These are phyloP conservation scores for Keithomyces neogunnii DNA, from an alignment of 2,329 filamentous ascomycete genomes.

Conservation along the genomic window DNA sequence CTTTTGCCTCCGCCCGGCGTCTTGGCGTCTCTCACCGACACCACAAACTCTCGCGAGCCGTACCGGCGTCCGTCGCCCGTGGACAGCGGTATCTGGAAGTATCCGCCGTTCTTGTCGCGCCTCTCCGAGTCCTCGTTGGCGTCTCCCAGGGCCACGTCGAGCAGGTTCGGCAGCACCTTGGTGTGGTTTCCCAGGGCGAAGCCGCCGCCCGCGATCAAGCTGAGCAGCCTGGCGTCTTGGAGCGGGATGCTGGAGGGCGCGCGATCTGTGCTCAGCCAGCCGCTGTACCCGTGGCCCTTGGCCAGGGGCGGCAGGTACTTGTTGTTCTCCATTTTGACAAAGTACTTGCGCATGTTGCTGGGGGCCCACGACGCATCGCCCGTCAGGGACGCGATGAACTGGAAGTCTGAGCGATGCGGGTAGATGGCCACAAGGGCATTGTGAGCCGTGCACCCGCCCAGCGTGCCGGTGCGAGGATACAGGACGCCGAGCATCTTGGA, in stretches of 20 bases:
- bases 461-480: constrained; percentile 37
- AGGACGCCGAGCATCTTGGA: constrained; percentile 33
- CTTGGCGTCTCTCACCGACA: constrained; percentile 18
- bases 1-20: constrained; percentile 8
- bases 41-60: constrained; percentile 41
- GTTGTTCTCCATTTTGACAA: constrained; percentile 46
- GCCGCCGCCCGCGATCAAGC: constrained; percentile 14
- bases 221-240: constrained; percentile 42
- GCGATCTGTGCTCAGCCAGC: constrained; percentile 45
- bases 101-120: constrained; percentile 37
- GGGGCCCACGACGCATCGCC: constrained; percentile 52
- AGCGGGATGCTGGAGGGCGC: constrained; percentile 42
- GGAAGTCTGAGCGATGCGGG: constrained; percentile 51
- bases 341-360: constrained; percentile 52
- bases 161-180: constrained; percentile 17
- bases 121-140: constrained; percentile 36
- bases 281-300: constrained; percentile 46
- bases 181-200: constrained; percentile 21
- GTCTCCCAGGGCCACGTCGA: constrained; percentile 35
- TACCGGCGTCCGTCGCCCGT: constrained; percentile 32
- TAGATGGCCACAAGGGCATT: constrained; percentile 52
- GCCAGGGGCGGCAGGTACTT: constrained; percentile 27
- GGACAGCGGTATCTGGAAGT: constrained; percentile 36
- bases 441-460: constrained; percentile 48
- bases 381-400: constrained; percentile 47